phyloP scores from a whole-genome alignment of 176 grass and related monocot genomes.

The Oryza coarctata region DNA sequence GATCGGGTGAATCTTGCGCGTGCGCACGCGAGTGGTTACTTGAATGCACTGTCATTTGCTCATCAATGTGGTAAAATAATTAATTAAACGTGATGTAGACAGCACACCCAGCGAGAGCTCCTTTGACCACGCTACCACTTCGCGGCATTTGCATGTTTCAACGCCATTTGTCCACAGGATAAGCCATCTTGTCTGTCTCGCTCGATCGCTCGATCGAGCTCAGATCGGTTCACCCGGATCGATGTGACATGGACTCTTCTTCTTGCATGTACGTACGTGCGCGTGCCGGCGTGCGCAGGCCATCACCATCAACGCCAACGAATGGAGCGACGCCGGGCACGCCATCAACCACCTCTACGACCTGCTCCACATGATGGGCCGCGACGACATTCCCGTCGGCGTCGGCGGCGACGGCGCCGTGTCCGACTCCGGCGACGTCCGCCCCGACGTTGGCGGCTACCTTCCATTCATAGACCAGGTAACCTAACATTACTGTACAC shows the following conservation, averaged over 20 bases:
- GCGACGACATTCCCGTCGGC: conserved; percentile 80
- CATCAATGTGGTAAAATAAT: background rate
- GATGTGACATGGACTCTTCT: background rate
- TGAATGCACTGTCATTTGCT: conserved; percentile 13
- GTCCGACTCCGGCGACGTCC: conserved; percentile 42
- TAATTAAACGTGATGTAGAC: conserved; percentile 6
- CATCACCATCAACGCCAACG: conserved; percentile 72
- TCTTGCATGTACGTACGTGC: background rate
- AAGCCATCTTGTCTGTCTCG: background rate
- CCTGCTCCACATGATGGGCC: conserved; percentile 82
- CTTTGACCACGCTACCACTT: conserved; percentile 24
- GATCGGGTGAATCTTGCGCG: background rate
- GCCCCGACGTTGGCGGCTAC: conserved; percentile 65
- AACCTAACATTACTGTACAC: background rate
- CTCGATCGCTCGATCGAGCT: background rate
- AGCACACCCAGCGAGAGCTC: background rate
- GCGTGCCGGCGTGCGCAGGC: conserved; percentile 36
- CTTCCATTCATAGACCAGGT: conserved; percentile 82
- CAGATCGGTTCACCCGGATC: background rate
- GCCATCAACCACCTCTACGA: conserved; percentile 80
- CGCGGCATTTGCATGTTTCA: background rate
- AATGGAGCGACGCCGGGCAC: conserved; percentile 86
- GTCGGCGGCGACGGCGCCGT: conserved; percentile 79
- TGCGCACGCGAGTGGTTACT: conserved; percentile 17
- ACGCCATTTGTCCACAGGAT: conserved; percentile 22